These are phyloP conservation scores for Saccharomyces jurei DNA, from an alignment of 805 yeast species.

Conservation along the genomic window DNA sequence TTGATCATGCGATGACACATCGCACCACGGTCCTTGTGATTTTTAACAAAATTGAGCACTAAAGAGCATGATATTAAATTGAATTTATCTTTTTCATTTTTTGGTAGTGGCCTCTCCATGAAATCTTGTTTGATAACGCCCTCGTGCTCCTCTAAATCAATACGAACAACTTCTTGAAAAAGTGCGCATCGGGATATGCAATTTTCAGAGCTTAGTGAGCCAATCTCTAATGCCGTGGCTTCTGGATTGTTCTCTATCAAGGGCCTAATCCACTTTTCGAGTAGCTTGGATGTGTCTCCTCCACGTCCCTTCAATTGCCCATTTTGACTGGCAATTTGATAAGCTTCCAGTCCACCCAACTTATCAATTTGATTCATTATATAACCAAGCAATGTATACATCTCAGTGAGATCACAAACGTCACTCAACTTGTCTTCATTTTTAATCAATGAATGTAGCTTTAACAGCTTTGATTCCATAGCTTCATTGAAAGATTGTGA, in stretches of 20 bases:
- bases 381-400: constrained; percentile 34
- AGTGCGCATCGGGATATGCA: constrained; percentile 51
- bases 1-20: constrained; percentile 58
- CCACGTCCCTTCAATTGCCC: constrained; percentile 79
- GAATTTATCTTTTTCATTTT: constrained; percentile 38
- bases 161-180: constrained; percentile 47
- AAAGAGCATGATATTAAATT: constrained; percentile 72
- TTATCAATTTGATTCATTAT: constrained; percentile 54
- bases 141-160: constrained; percentile 59
- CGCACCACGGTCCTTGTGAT: constrained; percentile 58
- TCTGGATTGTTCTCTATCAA: neutral
- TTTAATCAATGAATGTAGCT: constrained; percentile 7
- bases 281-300: constrained; percentile 80
- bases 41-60: constrained; percentile 83
- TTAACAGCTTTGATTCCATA: constrained; percentile 10
- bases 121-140: constrained; percentile 73
- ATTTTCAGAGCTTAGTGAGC: constrained; percentile 65
- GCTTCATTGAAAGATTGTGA: neutral
- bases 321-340: constrained; percentile 76
- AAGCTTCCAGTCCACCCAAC: constrained; percentile 70
- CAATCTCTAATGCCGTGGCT: constrained; percentile 64
- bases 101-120: constrained; percentile 64
- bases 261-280: constrained; percentile 57
- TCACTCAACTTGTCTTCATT: constrained; percentile 12
- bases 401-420: constrained; percentile 10